These are phyloP conservation scores for Colletotrichum eremochloae DNA, from an alignment of 2,329 filamentous ascomycete species.

Conservation along the genomic window DNA sequence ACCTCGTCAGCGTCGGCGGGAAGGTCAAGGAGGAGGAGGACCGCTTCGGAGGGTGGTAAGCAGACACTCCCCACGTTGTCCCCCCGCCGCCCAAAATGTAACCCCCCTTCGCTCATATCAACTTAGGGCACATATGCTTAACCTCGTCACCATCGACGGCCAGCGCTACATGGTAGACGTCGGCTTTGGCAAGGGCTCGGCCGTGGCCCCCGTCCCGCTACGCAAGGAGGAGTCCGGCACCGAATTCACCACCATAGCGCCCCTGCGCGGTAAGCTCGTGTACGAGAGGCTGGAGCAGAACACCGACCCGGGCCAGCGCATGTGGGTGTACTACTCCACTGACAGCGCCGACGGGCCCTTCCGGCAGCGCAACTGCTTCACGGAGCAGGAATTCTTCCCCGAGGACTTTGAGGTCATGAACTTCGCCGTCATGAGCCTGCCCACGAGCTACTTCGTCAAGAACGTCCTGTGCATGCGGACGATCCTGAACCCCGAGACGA, in stretches of 20 bases:
- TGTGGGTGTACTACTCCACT: conserved; percentile 56
- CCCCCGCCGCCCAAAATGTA: background rate
- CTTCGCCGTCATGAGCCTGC: conserved; percentile 52
- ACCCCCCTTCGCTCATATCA: conserved; percentile 48
- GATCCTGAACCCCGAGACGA: conserved; percentile 44
- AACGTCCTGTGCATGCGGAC: conserved; percentile 53
- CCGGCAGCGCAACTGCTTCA: conserved; percentile 64
- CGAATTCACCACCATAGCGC: conserved; percentile 55
- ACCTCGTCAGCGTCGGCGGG: conserved; percentile 64
- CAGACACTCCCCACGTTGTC: background rate
- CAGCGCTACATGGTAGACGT: conserved; percentile 68
- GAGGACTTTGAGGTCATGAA: conserved; percentile 64
- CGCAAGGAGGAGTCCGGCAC: conserved; percentile 40
- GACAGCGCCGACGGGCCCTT: conserved; percentile 51
- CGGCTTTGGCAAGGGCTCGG: conserved; percentile 67
- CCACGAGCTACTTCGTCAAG: conserved; percentile 55
- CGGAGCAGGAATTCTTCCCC: conserved; percentile 61
- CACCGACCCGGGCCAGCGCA: conserved; percentile 50
- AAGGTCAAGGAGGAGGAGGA: conserved; percentile 33
- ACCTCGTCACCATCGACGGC: conserved; percentile 67
- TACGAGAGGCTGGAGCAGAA: conserved; percentile 50
- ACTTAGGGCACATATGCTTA: conserved; percentile 69
- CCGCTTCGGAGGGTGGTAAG: conserved; percentile 46
- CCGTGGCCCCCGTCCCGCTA: conserved; percentile 52
- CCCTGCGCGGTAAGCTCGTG: conserved; percentile 60